phyloP scores from a whole-genome alignment of 345 rosid species.

The Salix suchowensis region DNA sequence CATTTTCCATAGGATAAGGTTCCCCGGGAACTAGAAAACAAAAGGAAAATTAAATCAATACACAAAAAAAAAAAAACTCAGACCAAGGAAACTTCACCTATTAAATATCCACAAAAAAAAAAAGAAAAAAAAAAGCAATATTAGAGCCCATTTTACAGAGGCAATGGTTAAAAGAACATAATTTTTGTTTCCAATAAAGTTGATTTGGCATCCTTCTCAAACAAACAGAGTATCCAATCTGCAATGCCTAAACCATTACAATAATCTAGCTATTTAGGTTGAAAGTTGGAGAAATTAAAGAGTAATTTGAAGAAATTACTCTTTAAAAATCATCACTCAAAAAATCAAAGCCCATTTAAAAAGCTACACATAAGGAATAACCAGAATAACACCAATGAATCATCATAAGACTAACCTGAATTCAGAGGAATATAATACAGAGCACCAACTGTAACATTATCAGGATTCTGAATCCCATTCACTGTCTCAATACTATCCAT shows the following conservation, averaged over 20 bases:
- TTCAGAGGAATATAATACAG: conserved; percentile 75
- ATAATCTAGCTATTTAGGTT: too few relatives aligned
- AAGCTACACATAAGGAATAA: neutral
- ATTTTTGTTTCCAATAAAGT: too few relatives aligned
- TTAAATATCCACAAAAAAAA: neutral
- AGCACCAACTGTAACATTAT: conserved; percentile 69
- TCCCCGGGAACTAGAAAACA: conserved; percentile 71
- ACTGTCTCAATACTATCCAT: conserved; percentile 75
- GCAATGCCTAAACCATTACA: too few relatives aligned
- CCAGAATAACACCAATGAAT: neutral
- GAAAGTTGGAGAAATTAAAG: too few relatives aligned
- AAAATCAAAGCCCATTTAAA: neutral
- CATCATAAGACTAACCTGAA: conserved; percentile 50
- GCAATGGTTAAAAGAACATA: neutral
- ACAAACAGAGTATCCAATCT: too few relatives aligned
- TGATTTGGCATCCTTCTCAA: too few relatives aligned
- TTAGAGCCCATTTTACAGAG: neutral
- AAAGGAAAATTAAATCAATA: neutral
- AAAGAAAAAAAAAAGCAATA: neutral
- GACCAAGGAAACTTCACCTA: neutral
- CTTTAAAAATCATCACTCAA: too few relatives aligned
- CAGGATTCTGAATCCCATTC: conserved; percentile 74
- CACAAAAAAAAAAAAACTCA: too few relatives aligned
- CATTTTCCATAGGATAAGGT: conserved; percentile 52
- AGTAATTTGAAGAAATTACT: too few relatives aligned